These are phyloP conservation scores for Sordaria brevicollis DNA, from an alignment of 495 filamentous ascomycete genomes.

Conservation along the genomic window DNA sequence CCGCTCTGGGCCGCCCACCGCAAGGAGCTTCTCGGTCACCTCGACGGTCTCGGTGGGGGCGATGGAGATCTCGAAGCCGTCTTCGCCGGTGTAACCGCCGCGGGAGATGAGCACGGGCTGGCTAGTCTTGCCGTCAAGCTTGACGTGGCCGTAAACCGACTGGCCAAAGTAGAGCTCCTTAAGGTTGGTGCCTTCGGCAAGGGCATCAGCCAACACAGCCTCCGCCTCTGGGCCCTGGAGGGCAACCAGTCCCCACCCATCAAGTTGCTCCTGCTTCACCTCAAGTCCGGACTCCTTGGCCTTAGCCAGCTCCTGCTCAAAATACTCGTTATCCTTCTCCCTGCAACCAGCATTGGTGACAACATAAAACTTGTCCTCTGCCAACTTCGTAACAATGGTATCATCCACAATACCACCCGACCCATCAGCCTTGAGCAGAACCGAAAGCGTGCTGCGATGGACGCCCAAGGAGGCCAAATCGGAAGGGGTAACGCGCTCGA, in stretches of 20 bases:
- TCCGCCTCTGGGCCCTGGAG: constrained; percentile 76
- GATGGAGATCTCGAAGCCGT: constrained; percentile 94
- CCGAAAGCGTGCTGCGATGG: constrained; percentile 65
- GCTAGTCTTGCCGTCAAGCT: constrained; percentile 27
- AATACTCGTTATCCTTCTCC: constrained; percentile 72
- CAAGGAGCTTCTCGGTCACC: constrained; percentile 53
- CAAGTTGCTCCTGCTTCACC: constrained; percentile 43
- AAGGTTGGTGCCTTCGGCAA: constrained; percentile 47
- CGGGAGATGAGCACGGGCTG: constrained; percentile 66
- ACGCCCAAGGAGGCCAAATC: constrained; percentile 32
- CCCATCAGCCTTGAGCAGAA: constrained; percentile 56
- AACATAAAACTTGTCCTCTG: constrained; percentile 66
- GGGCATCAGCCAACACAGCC: constrained; percentile 45
- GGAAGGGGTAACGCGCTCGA: constrained; percentile 71
- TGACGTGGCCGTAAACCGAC: constrained; percentile 42
- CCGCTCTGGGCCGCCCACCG: constrained; percentile 45
- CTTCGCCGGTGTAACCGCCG: constrained; percentile 93
- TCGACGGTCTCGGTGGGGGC: constrained; percentile 44
- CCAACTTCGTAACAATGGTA: constrained; percentile 70
- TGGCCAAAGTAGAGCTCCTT: constrained; percentile 71
- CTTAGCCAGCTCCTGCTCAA: constrained; percentile 49
- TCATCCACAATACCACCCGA: constrained; percentile 94
- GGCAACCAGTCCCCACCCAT: constrained; percentile 72
- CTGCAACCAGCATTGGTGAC: constrained; percentile 94
- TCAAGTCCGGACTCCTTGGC: constrained; percentile 50